phyloP scores from a whole-genome alignment of 2,329 filamentous ascomycete species.

The Stagonosporopsis cucurbitacearum region DNA sequence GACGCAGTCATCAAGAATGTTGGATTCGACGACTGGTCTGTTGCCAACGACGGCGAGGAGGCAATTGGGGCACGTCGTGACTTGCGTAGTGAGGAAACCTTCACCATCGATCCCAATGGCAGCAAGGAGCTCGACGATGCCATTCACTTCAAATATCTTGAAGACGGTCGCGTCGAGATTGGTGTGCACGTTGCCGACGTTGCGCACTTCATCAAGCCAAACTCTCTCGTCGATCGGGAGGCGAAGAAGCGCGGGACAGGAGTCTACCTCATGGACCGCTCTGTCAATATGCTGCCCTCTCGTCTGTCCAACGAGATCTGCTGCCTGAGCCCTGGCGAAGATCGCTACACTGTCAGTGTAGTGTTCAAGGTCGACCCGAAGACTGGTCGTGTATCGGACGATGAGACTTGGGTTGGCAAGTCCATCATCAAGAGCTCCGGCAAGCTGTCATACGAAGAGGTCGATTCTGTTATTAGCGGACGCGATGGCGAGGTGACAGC shows the following conservation, averaged over 20 bases:
- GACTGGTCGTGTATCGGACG: constrained; percentile 79
- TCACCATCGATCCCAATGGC: constrained; percentile 91
- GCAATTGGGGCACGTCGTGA: constrained; percentile 79
- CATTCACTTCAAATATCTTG: constrained; percentile 84
- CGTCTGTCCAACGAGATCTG: constrained; percentile 87
- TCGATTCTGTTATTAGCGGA: constrained; percentile 79
- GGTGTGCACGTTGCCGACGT: constrained; percentile 95
- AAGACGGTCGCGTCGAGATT: constrained; percentile 88
- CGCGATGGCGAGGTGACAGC: constrained; percentile 69
- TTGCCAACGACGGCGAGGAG: constrained; percentile 81
- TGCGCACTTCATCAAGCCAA: constrained; percentile 94
- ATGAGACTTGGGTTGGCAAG: constrained; percentile 93
- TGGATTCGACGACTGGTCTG: constrained; percentile 88
- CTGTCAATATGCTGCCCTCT: constrained; percentile 83
- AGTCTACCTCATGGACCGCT: constrained; percentile 92
- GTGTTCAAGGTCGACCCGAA: constrained; percentile 88
- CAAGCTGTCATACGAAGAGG: constrained; percentile 83
- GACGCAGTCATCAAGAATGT: constrained; percentile 95
- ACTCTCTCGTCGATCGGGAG: constrained; percentile 94
- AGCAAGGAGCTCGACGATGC: constrained; percentile 90
- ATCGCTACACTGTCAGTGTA: constrained; percentile 88
- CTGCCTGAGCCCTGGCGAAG: constrained; percentile 84
- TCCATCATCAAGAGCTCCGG: constrained; percentile 90
- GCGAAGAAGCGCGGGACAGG: constrained; percentile 97
- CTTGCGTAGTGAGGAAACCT: constrained; percentile 85